A percentile compares a stretch with the other conserved stretches of the same genome.
phyloP scores from a whole-genome alignment of 495 filamentous ascomycete species.

The Bathelium albidoporum region DNA sequence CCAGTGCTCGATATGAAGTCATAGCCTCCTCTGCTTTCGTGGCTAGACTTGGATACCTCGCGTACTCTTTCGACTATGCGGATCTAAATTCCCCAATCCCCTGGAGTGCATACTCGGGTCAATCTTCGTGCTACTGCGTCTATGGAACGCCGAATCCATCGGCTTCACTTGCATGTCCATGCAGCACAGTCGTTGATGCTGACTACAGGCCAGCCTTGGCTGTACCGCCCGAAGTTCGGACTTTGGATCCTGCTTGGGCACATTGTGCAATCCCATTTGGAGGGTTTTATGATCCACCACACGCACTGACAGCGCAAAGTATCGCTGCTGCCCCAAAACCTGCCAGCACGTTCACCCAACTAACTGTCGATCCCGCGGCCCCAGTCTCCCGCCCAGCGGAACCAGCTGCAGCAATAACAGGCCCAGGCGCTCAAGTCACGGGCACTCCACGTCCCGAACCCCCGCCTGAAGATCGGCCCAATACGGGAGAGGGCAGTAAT shows the following conservation, averaged over 20 bases:
- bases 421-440: neutral
- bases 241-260: slow-evolving; percentile 9
- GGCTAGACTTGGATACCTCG: neutral
- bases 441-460: neutral
- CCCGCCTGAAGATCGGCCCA: neutral
- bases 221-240: slow-evolving; percentile 7
- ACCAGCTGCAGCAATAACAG: neutral
- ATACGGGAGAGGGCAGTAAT: neutral
- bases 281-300: slow-evolving; percentile 10
- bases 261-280: slow-evolving; percentile 1
- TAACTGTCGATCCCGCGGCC: neutral
- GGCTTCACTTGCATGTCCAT: neutral
- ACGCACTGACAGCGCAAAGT: slow-evolving; percentile 4
- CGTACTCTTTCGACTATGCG: slow-evolving; percentile 3
- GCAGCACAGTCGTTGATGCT: slow-evolving; percentile 5
- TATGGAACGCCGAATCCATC: neutral
- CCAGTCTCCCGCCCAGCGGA: neutral
- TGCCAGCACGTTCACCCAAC: neutral
- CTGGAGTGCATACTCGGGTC: slow-evolving; percentile 3
- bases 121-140: neutral
- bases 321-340: neutral
- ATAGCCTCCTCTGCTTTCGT: neutral
- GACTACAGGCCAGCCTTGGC: slow-evolving; percentile 6
- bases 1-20: neutral
- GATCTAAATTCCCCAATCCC: slow-evolving; percentile 8